These are phyloP conservation scores for Emergomyces orientalis DNA, from an alignment of 2,329 filamentous ascomycete genomes.

Conservation along the genomic window DNA sequence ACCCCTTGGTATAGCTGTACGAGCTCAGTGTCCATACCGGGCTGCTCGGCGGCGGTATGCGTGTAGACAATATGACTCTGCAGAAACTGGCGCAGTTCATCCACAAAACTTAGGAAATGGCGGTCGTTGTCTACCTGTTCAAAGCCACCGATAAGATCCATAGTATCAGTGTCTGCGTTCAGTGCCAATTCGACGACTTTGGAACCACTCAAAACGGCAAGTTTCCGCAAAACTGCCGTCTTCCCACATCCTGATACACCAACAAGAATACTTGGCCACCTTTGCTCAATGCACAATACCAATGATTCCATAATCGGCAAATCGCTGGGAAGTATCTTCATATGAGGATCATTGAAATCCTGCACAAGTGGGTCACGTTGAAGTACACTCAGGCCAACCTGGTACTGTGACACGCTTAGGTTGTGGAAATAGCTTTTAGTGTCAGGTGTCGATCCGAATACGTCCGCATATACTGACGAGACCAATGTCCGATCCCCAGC, in stretches of 20 bases:
- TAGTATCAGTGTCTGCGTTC: conserved; percentile 91
- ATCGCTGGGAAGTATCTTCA: conserved; percentile 30
- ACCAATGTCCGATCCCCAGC: conserved; percentile 58
- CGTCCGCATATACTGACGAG: conserved; percentile 53
- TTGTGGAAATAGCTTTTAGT: conserved; percentile 61
- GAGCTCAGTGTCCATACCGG: conserved; percentile 19
- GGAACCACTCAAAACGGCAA: conserved; percentile 71
- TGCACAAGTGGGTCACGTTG: conserved; percentile 45
- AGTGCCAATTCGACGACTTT: conserved; percentile 73
- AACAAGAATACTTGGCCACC: conserved; percentile 81
- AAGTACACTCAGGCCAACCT: conserved; percentile 70
- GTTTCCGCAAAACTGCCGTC: conserved; percentile 65
- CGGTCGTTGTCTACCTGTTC: conserved; percentile 83
- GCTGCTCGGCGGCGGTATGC: conserved; percentile 20
- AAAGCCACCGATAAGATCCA: conserved; percentile 94
- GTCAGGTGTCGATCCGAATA: conserved; percentile 48
- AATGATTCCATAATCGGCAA: conserved; percentile 73
- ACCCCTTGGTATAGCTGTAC: conserved; percentile 28
- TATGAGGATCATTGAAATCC: conserved; percentile 25
- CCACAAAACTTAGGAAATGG: conserved; percentile 54
- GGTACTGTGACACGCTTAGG: conserved; percentile 54
- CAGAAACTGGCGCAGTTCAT: conserved; percentile 45
- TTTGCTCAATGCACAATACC: conserved; percentile 75
- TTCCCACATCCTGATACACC: conserved; percentile 82
- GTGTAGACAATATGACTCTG: conserved; percentile 33